Evolutionary conservation across 768 basidiomycete genomes (phyloP).

Genomic region (Amylocystis lapponica): DNA sequence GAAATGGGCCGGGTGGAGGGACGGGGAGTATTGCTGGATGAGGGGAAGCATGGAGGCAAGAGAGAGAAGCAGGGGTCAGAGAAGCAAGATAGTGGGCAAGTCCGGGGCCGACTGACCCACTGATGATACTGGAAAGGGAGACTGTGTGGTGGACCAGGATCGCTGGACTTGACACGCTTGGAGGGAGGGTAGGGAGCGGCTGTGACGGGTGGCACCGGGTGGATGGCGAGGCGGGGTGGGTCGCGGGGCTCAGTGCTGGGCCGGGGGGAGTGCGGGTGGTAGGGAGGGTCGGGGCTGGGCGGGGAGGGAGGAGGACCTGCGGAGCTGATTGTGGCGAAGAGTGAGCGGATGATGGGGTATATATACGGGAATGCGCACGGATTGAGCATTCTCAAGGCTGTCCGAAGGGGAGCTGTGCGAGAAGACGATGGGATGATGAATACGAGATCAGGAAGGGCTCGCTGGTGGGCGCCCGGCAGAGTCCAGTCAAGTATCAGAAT

Average conservation of each 20-base stretch:
- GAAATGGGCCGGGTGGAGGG: constrained; percentile 11
- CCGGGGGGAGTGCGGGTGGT: constrained; percentile 6
- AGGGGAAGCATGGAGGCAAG: not conserved
- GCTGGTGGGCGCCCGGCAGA: not conserved
- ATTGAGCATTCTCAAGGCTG: constrained; percentile 22
- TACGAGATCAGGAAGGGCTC: constrained; percentile 1
- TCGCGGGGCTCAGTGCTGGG: constrained; percentile 1
- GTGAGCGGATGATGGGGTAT: constrained; percentile 13
- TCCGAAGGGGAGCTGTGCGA: constrained; percentile 19
- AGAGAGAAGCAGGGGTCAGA: constrained; percentile 4
- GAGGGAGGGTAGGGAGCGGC: constrained; percentile 1
- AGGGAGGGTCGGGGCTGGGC: constrained; percentile 6
- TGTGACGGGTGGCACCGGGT: not conserved
- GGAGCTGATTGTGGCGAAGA: constrained; percentile 13
- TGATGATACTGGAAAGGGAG: constrained; percentile 12
- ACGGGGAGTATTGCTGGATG: constrained; percentile 13
- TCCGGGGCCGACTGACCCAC: constrained; percentile 14
- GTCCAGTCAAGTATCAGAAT: constrained; percentile 7
- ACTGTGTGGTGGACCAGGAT: not conserved
- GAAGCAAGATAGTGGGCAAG: constrained; percentile 10
- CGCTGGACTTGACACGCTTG: not conserved
- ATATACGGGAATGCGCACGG: constrained; percentile 17
- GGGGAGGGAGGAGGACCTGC: constrained; percentile 9
- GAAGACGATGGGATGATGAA: constrained; percentile 23
- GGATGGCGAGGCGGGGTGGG: not conserved